A percentile compares a stretch with the other conserved stretches of the same genome.
Evolutionary conservation across 2,329 filamentous ascomycete genomes (phyloP).

Genomic region (Stemphylium lycopersici): DNA sequence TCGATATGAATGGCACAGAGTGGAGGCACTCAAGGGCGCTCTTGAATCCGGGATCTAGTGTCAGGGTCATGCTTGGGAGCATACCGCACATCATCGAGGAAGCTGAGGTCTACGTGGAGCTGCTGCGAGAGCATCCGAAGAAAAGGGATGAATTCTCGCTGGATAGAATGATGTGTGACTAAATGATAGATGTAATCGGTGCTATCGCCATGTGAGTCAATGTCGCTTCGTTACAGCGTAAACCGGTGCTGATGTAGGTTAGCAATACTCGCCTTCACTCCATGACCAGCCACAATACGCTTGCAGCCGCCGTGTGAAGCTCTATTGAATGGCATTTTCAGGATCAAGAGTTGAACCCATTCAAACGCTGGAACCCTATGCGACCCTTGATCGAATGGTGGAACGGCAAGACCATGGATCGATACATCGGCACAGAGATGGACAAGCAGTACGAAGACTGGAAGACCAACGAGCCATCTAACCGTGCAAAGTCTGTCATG

Average conservation of each 20-base stretch:
- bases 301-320: constrained; percentile 12
- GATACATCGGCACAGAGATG: constrained; percentile 20
- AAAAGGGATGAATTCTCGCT: constrained; percentile 6
- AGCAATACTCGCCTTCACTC: constrained; percentile 19
- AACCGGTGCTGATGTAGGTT: neutral
- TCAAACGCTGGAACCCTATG: constrained; percentile 13
- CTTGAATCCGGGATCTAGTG: constrained; percentile 38
- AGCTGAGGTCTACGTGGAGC: constrained; percentile 2
- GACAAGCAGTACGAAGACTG: constrained; percentile 20
- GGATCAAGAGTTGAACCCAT: constrained; percentile 17
- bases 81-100: constrained; percentile 8
- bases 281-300: constrained; percentile 12
- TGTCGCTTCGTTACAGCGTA: neutral
- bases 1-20: constrained; percentile 19
- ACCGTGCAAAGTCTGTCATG: constrained; percentile 18
- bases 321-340: constrained; percentile 13
- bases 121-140: constrained; percentile 4
- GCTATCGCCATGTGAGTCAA: neutral
- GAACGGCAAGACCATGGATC: constrained; percentile 19
- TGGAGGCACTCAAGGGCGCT: constrained; percentile 38
- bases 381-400: constrained; percentile 12
- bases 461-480: neutral
- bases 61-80: constrained; percentile 51
- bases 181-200: constrained; percentile 15
- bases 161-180: constrained; percentile 6